These are phyloP conservation scores for Breviolum minutum DNA, from an alignment of 73 alveolate species.

Conservation along the genomic window DNA sequence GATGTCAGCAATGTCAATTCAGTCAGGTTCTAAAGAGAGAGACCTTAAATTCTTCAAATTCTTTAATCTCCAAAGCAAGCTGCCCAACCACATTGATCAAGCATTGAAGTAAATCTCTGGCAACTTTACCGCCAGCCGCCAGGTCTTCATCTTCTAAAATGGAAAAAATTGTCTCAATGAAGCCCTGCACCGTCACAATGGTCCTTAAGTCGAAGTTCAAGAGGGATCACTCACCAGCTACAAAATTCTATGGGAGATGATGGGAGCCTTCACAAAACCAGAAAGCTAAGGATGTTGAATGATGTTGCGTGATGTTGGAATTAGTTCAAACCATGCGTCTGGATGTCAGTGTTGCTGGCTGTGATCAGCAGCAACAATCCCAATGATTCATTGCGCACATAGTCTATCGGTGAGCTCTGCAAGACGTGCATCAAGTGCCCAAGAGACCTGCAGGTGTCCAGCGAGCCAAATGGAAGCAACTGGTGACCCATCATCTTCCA, in stretches of 20 bases:
- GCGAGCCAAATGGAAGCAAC: not conserved
- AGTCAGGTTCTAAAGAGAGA: too few species aligned
- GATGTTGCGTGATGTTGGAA: not conserved
- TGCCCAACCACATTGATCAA: constrained; percentile 64
- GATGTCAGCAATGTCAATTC: too few species aligned
- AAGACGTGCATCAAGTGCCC: constrained; percentile 86
- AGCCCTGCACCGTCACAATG: constrained; percentile 82
- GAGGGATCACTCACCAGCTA: not conserved
- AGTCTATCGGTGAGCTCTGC: constrained; percentile 67
- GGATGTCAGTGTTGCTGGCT: constrained; percentile 63
- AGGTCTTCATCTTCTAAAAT: constrained; percentile 71
- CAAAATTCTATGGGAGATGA: not conserved
- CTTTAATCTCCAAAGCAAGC: not conserved
- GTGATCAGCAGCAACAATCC: constrained; percentile 45
- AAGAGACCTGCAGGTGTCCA: constrained; percentile 19
- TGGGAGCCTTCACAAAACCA: too few species aligned
- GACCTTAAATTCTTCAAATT: not conserved
- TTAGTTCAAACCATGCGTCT: not conserved
- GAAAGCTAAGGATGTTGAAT: too few species aligned
- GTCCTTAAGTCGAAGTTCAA: not conserved
- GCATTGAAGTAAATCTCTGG: constrained; percentile 62
- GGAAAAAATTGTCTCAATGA: constrained; percentile 60
- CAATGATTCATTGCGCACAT: constrained; percentile 73
- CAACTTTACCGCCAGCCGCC: constrained; percentile 70
- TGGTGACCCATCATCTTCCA: not conserved